phyloP scores from a whole-genome alignment of 371 early-diverging fungal genomes.

The Mucor saturninus region DNA sequence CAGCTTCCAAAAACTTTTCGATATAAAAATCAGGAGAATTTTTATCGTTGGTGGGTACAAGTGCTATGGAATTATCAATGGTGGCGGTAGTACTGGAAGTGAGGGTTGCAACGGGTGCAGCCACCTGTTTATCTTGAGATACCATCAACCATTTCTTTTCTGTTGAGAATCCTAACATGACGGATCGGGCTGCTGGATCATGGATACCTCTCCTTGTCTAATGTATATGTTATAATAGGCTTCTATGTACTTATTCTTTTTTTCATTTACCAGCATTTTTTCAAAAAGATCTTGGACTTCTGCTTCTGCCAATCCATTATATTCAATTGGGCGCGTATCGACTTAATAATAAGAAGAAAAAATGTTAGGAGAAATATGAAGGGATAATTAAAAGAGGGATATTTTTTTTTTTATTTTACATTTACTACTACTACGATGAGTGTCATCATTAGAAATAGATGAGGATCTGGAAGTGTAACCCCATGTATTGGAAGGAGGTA shows the following conservation, averaged over 20 bases:
- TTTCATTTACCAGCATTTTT: constrained; percentile 50
- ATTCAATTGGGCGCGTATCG: constrained; percentile 22
- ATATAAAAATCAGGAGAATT: constrained; percentile 71
- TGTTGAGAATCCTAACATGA: constrained; percentile 48
- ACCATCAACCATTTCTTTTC: constrained; percentile 61
- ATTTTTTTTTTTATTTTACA: background rate
- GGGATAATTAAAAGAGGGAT: constrained; percentile 5
- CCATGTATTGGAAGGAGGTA: constrained; percentile 23
- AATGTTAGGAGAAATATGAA: constrained; percentile 1
- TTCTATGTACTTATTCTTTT: background rate
- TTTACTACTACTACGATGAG: constrained; percentile 14
- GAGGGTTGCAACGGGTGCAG: constrained; percentile 23
- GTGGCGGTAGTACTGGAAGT: constrained; percentile 14
- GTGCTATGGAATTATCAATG: constrained; percentile 23
- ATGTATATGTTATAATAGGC: background rate
- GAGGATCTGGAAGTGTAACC: constrained; percentile 29
- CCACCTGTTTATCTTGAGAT: constrained; percentile 51
- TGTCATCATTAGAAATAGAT: constrained; percentile 28
- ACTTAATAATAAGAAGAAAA: constrained; percentile 10
- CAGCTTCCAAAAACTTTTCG: constrained; percentile 62
- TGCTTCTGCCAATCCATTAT: constrained; percentile 20
- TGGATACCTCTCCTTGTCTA: constrained; percentile 56
- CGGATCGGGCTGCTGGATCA: constrained; percentile 39
- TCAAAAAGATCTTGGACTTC: constrained; percentile 55
- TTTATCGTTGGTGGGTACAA: constrained; percentile 39